Conservation (phyloP, 805 yeast species). For the Dipodascus albidus region DNA sequence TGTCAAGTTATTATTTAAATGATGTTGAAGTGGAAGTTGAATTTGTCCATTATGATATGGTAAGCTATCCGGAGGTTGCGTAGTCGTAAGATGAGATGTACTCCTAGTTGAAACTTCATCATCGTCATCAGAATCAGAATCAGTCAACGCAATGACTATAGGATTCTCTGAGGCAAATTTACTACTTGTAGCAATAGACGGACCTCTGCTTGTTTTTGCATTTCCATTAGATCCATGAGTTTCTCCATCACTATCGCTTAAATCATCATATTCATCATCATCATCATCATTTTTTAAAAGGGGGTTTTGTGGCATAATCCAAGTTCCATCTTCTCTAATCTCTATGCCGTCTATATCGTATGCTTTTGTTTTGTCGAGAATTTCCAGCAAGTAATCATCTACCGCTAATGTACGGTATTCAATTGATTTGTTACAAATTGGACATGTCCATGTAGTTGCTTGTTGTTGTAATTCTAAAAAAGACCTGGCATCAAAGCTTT, state of each 20-base stretch:
- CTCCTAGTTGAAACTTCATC: slow-evolving; percentile 13
- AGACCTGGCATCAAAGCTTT: slow-evolving; percentile 76
- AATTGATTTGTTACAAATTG: slow-evolving; percentile 54
- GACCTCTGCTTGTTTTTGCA: background rate
- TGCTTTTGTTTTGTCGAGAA: slow-evolving; percentile 37
- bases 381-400: slow-evolving; percentile 61
- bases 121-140: slow-evolving; percentile 40
- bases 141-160: slow-evolving; percentile 39
- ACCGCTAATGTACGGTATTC: slow-evolving; percentile 49
- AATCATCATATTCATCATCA: slow-evolving; percentile 15
- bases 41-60: background rate
- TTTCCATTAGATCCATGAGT: slow-evolving; percentile 3
- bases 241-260: slow-evolving; percentile 2
- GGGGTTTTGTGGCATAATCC: slow-evolving; percentile 33
- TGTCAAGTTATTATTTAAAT: background rate
- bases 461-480: slow-evolving; percentile 67
- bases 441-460: slow-evolving; percentile 81
- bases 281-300: slow-evolving; percentile 6
- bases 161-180: slow-evolving; percentile 16
- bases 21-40: background rate
- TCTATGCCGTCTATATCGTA: slow-evolving; percentile 55
- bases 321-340: slow-evolving; percentile 59
- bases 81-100: background rate
- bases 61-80: background rate
- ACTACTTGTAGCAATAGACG: background rate